Evolutionary conservation across 208 protist genomes (phyloP).

Genomic region (Leishmania aethiopica): DNA sequence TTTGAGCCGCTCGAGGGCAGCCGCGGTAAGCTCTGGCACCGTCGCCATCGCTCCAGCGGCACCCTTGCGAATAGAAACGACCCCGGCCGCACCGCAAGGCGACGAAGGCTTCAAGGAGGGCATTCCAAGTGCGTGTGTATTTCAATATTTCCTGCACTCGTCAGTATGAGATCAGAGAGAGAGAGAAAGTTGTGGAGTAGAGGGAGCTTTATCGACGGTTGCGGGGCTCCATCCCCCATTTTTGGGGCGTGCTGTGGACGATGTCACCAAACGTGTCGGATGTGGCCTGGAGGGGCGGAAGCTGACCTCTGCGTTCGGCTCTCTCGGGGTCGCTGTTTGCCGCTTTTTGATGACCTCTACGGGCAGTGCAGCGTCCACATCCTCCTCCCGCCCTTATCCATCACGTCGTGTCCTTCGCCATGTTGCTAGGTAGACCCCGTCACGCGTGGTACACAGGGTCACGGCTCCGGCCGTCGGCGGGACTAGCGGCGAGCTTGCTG

Average conservation of each 20-base stretch:
- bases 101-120: neutral
- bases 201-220: too few species aligned
- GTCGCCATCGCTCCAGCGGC: too few species aligned
- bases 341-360: too few species aligned
- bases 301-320: neutral
- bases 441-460: too few species aligned
- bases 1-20: neutral
- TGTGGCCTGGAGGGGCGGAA: neutral
- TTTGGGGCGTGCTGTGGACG: neutral
- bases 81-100: neutral
- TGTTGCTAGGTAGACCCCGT: too few species aligned
- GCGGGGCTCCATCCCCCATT: neutral
- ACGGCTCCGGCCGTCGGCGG: too few species aligned
- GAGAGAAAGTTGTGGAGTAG: neutral
- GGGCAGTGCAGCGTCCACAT: too few species aligned
- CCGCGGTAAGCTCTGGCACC: neutral
- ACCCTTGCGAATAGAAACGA: neutral
- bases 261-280: neutral
- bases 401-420: too few species aligned
- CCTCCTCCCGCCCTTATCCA: neutral
- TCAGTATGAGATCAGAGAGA: neutral
- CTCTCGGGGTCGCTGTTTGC: neutral
- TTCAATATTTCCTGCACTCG: neutral
- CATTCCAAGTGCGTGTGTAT: neutral
- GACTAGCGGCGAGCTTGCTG: too few species aligned